A percentile compares a stretch with the other conserved stretches of the same genome.
Conservation (phyloP, 371 early-diverging fungal genomes). For the Smittium culicis region DNA sequence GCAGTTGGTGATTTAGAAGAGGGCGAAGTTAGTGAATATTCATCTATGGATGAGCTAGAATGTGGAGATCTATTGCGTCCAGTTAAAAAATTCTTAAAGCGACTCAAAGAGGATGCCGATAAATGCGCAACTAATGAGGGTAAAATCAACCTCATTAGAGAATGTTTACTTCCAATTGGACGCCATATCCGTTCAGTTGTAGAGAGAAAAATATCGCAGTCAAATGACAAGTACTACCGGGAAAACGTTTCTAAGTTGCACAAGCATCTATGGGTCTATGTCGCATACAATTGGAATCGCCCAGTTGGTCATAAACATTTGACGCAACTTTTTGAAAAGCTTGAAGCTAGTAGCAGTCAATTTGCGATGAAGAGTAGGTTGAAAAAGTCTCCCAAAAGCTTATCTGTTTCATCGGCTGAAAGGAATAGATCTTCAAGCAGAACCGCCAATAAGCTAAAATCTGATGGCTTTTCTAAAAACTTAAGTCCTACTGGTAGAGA, state of each 20-base stretch:
- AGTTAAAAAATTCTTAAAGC: conserved; percentile 35
- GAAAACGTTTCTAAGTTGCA: conserved; percentile 21
- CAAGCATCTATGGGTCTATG: conserved; percentile 45
- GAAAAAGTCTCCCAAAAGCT: background rate
- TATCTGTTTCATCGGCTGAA: background rate
- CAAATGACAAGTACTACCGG: conserved; percentile 6
- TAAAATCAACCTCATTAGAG: conserved; percentile 41
- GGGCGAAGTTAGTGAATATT: conserved; percentile 32
- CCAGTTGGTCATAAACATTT: conserved; percentile 37
- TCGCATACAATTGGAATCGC: conserved; percentile 47
- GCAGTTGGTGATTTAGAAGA: conserved; percentile 22
- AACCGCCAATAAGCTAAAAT: background rate
- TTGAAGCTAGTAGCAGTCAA: conserved; percentile 17
- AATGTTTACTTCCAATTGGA: conserved; percentile 44
- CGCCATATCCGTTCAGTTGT: conserved; percentile 38
- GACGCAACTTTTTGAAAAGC: conserved; percentile 39
- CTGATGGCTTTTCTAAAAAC: background rate
- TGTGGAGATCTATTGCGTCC: conserved; percentile 41
- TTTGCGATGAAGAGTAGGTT: background rate
- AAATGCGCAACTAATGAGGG: conserved; percentile 31
- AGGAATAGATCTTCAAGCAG: background rate
- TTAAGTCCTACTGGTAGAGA: background rate
- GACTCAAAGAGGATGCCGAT: conserved; percentile 37
- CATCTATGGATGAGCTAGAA: conserved; percentile 40
- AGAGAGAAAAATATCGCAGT: conserved; percentile 17